A percentile compares a stretch with the other conserved stretches of the same genome.
Evolutionary conservation across 257 asterid genomes (phyloP).

Genomic region (Prunella vulgaris): DNA sequence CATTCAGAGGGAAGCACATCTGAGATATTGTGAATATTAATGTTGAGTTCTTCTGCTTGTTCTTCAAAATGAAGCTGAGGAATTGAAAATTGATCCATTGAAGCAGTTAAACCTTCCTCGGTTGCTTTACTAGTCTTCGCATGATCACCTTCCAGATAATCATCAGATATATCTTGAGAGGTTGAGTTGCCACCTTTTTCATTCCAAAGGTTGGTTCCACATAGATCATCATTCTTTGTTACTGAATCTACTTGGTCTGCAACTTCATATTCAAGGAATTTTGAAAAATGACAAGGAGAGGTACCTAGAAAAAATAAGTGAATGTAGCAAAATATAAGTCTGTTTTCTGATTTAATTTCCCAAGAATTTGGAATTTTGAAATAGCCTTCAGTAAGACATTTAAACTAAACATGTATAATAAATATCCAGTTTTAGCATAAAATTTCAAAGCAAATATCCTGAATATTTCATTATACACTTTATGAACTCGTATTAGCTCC

Average conservation of each 20-base stretch:
- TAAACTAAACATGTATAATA: not conserved
- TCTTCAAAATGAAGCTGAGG: conserved; percentile 23
- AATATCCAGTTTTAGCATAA: not conserved
- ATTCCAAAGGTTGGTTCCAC: conserved; percentile 13
- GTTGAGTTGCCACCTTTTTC: conserved; percentile 11
- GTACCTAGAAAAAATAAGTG: conserved; percentile 16
- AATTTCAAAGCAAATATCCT: not conserved
- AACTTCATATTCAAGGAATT: conserved; percentile 14
- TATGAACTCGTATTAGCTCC: not conserved
- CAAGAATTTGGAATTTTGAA: not conserved
- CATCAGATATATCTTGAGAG: conserved; percentile 11
- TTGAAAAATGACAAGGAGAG: conserved; percentile 1
- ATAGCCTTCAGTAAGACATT: not conserved
- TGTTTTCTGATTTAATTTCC: not conserved
- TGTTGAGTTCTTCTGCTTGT: conserved; percentile 18
- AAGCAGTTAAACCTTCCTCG: conserved; percentile 16
- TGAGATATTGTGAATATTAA: not conserved
- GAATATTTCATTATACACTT: not conserved
- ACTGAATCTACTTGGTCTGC: not conserved
- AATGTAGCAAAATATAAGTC: not conserved
- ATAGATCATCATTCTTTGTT: conserved; percentile 8
- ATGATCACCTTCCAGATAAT: conserved; percentile 5
- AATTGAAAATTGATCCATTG: conserved; percentile 12
- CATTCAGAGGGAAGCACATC: conserved; percentile 22
- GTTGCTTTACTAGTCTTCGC: conserved; percentile 12